Evolutionary conservation across 805 yeast genomes (phyloP).

Genomic region (Candida coleopterorum): DNA sequence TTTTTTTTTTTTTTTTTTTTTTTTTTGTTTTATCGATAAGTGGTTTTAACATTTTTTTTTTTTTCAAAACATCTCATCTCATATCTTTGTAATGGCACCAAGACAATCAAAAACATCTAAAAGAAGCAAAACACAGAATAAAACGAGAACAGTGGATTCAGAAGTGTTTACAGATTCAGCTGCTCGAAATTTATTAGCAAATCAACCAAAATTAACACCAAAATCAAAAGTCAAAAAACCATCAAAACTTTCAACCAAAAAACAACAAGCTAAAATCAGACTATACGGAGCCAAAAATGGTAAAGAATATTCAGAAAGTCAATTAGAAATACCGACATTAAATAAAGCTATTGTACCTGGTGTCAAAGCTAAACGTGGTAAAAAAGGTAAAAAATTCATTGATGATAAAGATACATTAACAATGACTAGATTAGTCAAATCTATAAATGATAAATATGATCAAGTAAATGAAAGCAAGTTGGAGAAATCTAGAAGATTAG

Average conservation of each 20-base stretch:
- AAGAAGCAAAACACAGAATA: constrained; percentile 48
- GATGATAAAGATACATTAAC: constrained; percentile 62
- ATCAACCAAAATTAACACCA: constrained; percentile 56
- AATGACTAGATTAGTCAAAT: constrained; percentile 66
- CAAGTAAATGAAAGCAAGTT: constrained; percentile 78
- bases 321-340: constrained; percentile 71
- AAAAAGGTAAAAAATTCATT: constrained; percentile 80
- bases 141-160: constrained; percentile 53
- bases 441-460: constrained; percentile 80
- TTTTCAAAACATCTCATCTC: constrained; percentile 1
- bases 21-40: not conserved
- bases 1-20: constrained; percentile 17
- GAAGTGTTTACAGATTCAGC: constrained; percentile 61
- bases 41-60: not conserved
- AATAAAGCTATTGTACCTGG: constrained; percentile 88
- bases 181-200: constrained; percentile 64
- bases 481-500: constrained; percentile 84
- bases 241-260: constrained; percentile 52
- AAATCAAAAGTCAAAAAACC: constrained; percentile 50
- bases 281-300: constrained; percentile 62
- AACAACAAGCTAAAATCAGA: constrained; percentile 59
- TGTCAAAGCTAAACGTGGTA: constrained; percentile 67
- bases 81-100: constrained; percentile 44
- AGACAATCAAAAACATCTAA: constrained; percentile 59
- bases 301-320: constrained; percentile 66